Evolutionary conservation across 179 eudicot species (phyloP).

Genomic region (Camellia oleifera): DNA sequence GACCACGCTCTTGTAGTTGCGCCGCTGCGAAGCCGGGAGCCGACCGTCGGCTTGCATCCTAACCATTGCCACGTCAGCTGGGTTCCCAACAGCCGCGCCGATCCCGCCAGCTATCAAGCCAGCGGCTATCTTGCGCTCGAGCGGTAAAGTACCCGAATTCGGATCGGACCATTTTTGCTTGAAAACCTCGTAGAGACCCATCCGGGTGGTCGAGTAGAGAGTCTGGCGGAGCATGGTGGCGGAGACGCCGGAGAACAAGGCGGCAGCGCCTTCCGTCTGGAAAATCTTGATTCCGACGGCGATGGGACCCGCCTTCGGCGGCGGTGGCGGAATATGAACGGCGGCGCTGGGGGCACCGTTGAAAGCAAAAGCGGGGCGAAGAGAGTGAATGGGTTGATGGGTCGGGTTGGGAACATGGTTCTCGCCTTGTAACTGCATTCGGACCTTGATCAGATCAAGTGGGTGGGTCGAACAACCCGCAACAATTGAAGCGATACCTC

Average conservation of each 20-base stretch:
- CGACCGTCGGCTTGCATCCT: constrained; percentile 98
- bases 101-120: constrained; percentile 77
- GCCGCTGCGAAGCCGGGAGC: constrained; percentile 55
- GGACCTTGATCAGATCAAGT: constrained; percentile 78
- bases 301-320: constrained; percentile 46
- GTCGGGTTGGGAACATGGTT: constrained; percentile 16
- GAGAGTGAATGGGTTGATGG: constrained; percentile 3
- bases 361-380: constrained; percentile 62
- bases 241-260: constrained; percentile 81
- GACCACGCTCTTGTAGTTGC: constrained; percentile 65
- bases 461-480: constrained; percentile 89
- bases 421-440: constrained; percentile 94
- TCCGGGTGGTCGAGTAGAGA: constrained; percentile 69
- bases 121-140: constrained; percentile 55
- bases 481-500: constrained; percentile 81
- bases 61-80: constrained; percentile 92
- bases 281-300: constrained; percentile 48
- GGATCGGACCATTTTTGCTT: constrained; percentile 65
- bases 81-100: constrained; percentile 93
- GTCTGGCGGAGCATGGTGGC: constrained; percentile 87
- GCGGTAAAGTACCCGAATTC: constrained; percentile 34
- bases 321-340: constrained; percentile 25
- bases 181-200: constrained; percentile 78
- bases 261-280: constrained; percentile 62
- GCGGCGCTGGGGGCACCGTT: constrained; percentile 20